Conservation (phyloP, 78 protist species). For the Dictyostelium brefeldianum region DNA sequence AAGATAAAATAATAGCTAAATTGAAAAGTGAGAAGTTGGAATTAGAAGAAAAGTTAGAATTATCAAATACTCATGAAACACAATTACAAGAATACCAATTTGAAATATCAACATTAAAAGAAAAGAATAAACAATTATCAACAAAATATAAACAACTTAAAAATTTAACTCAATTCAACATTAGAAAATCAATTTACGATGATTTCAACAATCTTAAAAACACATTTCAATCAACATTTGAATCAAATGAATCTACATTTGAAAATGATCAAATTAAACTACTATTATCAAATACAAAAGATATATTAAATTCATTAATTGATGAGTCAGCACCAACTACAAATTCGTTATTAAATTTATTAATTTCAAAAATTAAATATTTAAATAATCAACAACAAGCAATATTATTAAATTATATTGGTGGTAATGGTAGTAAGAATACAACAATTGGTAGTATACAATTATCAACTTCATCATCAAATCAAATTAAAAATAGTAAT, state of each 20-base stretch:
- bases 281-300: slow-evolving; percentile 8
- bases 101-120: slow-evolving; percentile 19
- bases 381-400: not conserved
- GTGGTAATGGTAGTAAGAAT: not conserved
- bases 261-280: slow-evolving; percentile 2
- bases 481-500: slow-evolving; percentile 7
- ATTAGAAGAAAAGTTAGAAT: not conserved
- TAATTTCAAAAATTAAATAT: not conserved
- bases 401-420: not conserved
- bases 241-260: not conserved
- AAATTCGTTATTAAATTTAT: not conserved
- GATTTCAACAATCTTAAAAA: slow-evolving; percentile 50
- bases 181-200: slow-evolving; percentile 45
- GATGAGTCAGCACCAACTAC: too few species aligned
- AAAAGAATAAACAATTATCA: slow-evolving; percentile 25
- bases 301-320: slow-evolving; percentile 6
- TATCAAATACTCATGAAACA: not conserved
- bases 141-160: slow-evolving; percentile 31
- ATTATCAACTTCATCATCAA: not conserved
- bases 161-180: slow-evolving; percentile 36
- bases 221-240: slow-evolving; percentile 22
- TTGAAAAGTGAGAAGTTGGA: slow-evolving; percentile 32
- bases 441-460: not conserved
- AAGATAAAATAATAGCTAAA: slow-evolving; percentile 24
- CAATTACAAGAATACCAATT: not conserved